Evolutionary conservation across 2,329 filamentous ascomycete genomes (phyloP).

Genomic region (Hypoxylon sp.): DNA sequence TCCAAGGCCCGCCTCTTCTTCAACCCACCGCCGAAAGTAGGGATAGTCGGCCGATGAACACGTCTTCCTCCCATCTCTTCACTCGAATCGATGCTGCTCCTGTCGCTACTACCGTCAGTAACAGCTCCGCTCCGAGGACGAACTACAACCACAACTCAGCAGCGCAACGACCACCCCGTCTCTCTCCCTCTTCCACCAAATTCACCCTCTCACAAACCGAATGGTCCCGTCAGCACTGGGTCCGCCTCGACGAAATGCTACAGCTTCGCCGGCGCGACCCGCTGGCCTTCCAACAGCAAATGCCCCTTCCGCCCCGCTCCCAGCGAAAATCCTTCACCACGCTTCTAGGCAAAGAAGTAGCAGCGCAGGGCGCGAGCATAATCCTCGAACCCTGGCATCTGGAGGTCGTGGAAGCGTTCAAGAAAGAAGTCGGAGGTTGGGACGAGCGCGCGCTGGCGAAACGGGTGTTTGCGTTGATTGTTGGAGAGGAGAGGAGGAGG

Average conservation of each 20-base stretch:
- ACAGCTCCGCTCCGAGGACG: neutral
- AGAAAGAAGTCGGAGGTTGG: conserved; percentile 63
- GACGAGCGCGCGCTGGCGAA: conserved; percentile 63
- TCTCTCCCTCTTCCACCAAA: neutral
- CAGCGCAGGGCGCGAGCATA: conserved; percentile 61
- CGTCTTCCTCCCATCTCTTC: conserved; percentile 25
- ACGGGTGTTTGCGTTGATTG: conserved; percentile 66
- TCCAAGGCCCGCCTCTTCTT: conserved; percentile 40
- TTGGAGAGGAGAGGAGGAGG: conserved; percentile 62
- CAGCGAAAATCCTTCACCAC: conserved; percentile 24
- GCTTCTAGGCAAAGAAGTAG: conserved; percentile 64
- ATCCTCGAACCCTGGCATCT: conserved; percentile 68
- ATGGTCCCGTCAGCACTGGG: conserved; percentile 68
- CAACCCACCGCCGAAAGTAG: conserved; percentile 52
- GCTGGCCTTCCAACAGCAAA: conserved; percentile 55
- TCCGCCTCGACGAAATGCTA: conserved; percentile 65
- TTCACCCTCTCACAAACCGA: conserved; percentile 55
- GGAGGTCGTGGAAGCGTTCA: conserved; percentile 69
- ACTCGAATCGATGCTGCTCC: neutral
- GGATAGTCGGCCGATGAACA: conserved; percentile 47
- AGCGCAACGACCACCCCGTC: neutral
- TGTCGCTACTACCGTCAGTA: neutral
- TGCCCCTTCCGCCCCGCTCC: conserved; percentile 38
- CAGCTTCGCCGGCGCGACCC: conserved; percentile 61
- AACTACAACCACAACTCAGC: neutral